Conservation (phyloP, 371 early-diverging fungal genomes). For the Homolaphlyctis polyrhiza region DNA sequence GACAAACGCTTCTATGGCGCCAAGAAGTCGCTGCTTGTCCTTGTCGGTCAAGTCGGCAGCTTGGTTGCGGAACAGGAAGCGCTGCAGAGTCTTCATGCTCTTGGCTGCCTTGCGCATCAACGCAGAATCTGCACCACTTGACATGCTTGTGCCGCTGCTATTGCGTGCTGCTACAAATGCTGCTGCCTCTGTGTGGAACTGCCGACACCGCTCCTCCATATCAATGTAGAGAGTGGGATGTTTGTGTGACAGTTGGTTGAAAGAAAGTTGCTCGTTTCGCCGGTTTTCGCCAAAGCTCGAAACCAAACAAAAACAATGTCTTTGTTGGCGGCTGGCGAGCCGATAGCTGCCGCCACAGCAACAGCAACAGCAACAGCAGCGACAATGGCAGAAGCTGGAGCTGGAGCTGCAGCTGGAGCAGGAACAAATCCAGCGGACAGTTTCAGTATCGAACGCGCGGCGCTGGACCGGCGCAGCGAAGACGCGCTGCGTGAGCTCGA, state of each 20-base stretch:
- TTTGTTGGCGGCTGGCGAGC: neutral
- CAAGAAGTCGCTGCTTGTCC: constrained; percentile 38
- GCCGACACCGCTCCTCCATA: constrained; percentile 3
- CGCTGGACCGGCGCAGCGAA: constrained; percentile 11
- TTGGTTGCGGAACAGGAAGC: constrained; percentile 3
- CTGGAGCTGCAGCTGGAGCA: neutral
- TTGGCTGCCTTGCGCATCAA: neutral
- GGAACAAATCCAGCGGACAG: neutral
- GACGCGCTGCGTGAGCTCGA: constrained; percentile 12
- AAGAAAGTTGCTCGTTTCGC: too few relatives aligned
- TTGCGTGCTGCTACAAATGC: neutral
- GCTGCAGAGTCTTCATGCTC: neutral
- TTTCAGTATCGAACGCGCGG: neutral
- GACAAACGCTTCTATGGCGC: constrained; percentile 37
- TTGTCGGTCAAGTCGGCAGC: neutral
- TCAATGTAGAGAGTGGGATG: too few relatives aligned
- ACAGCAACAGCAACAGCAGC: neutral
- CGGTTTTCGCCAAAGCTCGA: too few relatives aligned
- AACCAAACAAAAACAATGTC: too few relatives aligned
- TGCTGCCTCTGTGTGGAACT: constrained; percentile 3
- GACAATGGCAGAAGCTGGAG: neutral
- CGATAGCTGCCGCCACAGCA: neutral
- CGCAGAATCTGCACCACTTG: neutral
- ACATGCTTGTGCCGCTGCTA: neutral
- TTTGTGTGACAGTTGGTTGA: too few relatives aligned